phyloP scores from a whole-genome alignment of 129 eudicot species.

The Helianthus annuus region DNA sequence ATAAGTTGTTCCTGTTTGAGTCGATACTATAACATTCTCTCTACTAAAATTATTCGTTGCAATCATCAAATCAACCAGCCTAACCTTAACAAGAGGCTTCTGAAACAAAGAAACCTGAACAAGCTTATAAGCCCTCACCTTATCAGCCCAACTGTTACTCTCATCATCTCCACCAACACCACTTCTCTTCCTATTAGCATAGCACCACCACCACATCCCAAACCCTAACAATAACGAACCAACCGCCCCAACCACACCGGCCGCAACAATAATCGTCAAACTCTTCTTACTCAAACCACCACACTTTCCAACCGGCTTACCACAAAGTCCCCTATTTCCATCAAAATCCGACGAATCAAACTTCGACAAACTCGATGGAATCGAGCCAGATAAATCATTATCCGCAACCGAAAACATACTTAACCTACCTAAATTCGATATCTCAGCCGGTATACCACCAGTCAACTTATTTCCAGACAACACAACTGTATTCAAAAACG shows the following conservation, averaged over 20 bases:
- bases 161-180: conserved; percentile 57
- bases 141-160: conserved; percentile 61
- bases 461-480: conserved; percentile 54
- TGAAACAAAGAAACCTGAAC: conserved; percentile 75
- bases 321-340: conserved; percentile 70
- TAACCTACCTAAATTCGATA: conserved; percentile 53
- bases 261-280: conserved; percentile 60
- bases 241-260: conserved; percentile 77
- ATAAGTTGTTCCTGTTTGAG: conserved; percentile 70
- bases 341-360: conserved; percentile 31
- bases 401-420: conserved; percentile 58
- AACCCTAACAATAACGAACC: conserved; percentile 68
- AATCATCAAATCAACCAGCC: conserved; percentile 59
- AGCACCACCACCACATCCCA: conserved; percentile 58
- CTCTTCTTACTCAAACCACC: conserved; percentile 69
- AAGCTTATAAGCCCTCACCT: conserved; percentile 57
- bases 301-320: conserved; percentile 56
- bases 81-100: conserved; percentile 76
- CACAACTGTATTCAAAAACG: conserved; percentile 49
- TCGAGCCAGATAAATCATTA: conserved; percentile 55
- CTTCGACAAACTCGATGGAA: conserved; percentile 39
- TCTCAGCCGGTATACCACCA: conserved; percentile 58
- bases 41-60: conserved; percentile 60
- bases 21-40: conserved; percentile 41
- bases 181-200: conserved; percentile 17